Conservation (phyloP, 148 eudicot species). For the Rhododendron simsii region DNA sequence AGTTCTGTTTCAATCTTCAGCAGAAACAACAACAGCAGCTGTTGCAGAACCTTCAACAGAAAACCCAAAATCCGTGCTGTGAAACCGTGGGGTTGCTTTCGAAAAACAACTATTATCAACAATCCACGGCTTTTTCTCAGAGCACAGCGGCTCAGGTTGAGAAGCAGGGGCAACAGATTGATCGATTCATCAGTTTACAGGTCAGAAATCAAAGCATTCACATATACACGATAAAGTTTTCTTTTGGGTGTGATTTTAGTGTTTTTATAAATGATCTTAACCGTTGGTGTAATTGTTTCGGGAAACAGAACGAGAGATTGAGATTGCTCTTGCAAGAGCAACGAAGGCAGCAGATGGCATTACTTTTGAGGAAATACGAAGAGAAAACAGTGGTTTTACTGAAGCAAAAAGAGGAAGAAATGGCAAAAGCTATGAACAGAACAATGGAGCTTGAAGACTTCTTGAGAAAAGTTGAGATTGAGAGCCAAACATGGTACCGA, state of each 20-base stretch:
- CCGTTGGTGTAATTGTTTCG: not conserved
- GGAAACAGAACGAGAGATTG: slow-evolving; percentile 60
- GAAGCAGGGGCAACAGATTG: slow-evolving; percentile 51
- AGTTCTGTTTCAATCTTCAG: slow-evolving; percentile 23
- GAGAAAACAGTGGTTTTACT: slow-evolving; percentile 27
- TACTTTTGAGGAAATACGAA: slow-evolving; percentile 39
- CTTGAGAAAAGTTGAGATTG: slow-evolving; percentile 43
- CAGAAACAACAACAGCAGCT: slow-evolving; percentile 15
- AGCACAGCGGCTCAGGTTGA: slow-evolving; percentile 30
- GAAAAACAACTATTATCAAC: slow-evolving; percentile 1
- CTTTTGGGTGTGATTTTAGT: not conserved
- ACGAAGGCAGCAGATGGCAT: slow-evolving; percentile 43
- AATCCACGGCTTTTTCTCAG: slow-evolving; percentile 20
- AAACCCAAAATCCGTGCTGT: not conserved
- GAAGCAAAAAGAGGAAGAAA: slow-evolving; percentile 60
- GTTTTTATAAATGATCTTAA: not conserved
- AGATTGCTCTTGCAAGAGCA: slow-evolving; percentile 59
- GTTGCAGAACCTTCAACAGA: slow-evolving; percentile 18
- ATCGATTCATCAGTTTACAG: slow-evolving; percentile 51
- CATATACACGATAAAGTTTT: not conserved
- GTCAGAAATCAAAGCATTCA: slow-evolving; percentile 23
- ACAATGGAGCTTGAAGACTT: slow-evolving; percentile 46
- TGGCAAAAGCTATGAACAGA: slow-evolving; percentile 39
- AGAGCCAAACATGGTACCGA: slow-evolving; percentile 46
- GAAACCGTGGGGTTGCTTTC: slow-evolving; percentile 14